Evolutionary conservation across 2,329 filamentous ascomycete genomes (phyloP).

Genomic region (Acephala macrosclerotiorum): DNA sequence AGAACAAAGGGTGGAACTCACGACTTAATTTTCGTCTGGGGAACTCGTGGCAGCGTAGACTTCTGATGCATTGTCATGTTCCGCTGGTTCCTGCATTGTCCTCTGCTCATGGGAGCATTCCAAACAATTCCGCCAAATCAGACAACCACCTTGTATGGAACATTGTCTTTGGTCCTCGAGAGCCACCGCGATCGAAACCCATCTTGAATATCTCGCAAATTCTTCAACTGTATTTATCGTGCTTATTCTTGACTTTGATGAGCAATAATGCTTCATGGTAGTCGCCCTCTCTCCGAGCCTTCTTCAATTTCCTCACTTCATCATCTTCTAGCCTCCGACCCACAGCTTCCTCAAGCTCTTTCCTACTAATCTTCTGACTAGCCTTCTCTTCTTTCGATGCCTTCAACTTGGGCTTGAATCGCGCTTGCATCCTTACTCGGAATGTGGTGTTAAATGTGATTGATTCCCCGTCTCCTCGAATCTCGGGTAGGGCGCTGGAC

Average conservation of each 20-base stretch:
- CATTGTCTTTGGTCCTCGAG: background rate
- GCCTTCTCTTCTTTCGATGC: constrained; percentile 85
- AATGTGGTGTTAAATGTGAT: constrained; percentile 75
- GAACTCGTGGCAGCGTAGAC: background rate
- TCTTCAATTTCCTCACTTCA: constrained; percentile 85
- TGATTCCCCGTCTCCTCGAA: constrained; percentile 77
- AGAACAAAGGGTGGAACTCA: background rate
- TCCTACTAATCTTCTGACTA: constrained; percentile 82
- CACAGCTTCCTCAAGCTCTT: constrained; percentile 83
- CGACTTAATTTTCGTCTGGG: background rate
- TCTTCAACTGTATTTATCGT: constrained; percentile 77
- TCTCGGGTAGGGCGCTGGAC: constrained; percentile 61
- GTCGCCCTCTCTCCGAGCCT: constrained; percentile 82
- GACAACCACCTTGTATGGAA: background rate
- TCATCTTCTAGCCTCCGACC: constrained; percentile 81
- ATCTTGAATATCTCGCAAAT: background rate
- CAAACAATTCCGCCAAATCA: background rate
- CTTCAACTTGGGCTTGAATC: constrained; percentile 86
- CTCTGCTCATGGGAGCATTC: background rate
- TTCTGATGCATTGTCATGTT: background rate
- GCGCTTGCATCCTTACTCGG: constrained; percentile 90
- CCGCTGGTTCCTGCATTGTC: background rate
- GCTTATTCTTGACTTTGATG: constrained; percentile 90
- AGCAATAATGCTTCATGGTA: constrained; percentile 89
- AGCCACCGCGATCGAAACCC: background rate